Conservation (phyloP, 83 land plant genomes). For the Picea mariana region DNA sequence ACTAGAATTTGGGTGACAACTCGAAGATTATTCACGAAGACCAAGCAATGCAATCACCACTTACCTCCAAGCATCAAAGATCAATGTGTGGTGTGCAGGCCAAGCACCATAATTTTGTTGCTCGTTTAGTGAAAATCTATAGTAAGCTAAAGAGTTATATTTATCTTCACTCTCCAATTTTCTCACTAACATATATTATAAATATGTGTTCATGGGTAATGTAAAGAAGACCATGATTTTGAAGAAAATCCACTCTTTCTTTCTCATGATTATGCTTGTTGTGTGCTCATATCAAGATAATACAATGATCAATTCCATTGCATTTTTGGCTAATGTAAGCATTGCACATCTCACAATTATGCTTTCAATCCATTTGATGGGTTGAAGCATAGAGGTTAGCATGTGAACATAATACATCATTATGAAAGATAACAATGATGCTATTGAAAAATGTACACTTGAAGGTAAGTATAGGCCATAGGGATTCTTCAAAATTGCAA, state of each 20-base stretch:
- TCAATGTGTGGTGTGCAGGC: background rate
- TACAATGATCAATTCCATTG: too few relatives aligned
- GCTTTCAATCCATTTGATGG: background rate
- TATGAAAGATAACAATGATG: too few relatives aligned
- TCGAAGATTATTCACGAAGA: background rate
- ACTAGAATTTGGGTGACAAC: background rate
- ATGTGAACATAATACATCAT: background rate
- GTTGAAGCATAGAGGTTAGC: background rate
- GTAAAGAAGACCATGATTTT: too few relatives aligned
- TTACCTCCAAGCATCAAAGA: background rate
- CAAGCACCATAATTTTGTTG: background rate
- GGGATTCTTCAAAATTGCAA: background rate
- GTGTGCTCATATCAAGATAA: too few relatives aligned
- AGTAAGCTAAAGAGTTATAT: too few relatives aligned
- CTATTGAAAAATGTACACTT: too few relatives aligned
- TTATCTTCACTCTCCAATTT: too few relatives aligned
- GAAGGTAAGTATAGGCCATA: background rate
- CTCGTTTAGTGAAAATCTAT: background rate
- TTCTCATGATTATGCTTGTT: too few relatives aligned
- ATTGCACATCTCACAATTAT: background rate
- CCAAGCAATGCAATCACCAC: background rate
- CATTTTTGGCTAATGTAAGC: too few relatives aligned
- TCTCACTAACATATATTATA: too few relatives aligned
- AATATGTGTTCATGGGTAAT: too few relatives aligned
- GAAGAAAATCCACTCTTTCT: too few relatives aligned